phyloP scores from a whole-genome alignment of 805 yeast genomes.

The Candida adriatica region DNA sequence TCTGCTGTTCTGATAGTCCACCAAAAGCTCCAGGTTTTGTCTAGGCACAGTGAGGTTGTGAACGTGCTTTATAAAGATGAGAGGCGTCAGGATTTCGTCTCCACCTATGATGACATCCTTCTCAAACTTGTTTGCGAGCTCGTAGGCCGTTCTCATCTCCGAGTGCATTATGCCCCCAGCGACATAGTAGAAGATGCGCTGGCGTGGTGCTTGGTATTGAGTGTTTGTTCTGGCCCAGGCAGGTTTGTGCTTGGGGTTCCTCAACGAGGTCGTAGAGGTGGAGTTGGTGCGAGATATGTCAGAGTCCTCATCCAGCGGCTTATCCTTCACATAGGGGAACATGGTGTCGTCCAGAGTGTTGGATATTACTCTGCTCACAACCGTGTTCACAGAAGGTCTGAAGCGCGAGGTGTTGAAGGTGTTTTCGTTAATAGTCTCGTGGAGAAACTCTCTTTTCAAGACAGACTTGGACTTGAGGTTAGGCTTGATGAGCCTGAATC shows the following conservation, averaged over 20 bases:
- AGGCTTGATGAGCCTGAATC: conserved; percentile 46
- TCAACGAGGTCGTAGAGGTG: conserved; percentile 42
- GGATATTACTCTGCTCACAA: conserved; percentile 43
- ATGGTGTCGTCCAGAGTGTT: conserved; percentile 47
- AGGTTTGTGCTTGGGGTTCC: conserved; percentile 68
- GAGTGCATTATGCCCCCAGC: conserved; percentile 88
- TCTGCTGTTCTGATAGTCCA: conserved; percentile 27
- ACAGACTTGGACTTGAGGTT: conserved; percentile 33
- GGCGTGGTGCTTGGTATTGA: conserved; percentile 38
- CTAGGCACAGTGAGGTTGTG: conserved; percentile 31
- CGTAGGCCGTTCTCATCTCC: conserved; percentile 72
- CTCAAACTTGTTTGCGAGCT: conserved; percentile 51
- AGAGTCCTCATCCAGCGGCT: conserved; percentile 46
- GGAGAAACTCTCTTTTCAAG: conserved; percentile 44
- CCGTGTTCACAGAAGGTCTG: conserved; percentile 60
- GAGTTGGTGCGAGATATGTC: conserved; percentile 26
- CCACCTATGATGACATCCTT: conserved; percentile 80
- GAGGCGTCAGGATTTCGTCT: conserved; percentile 61
- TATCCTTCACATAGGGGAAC: conserved; percentile 73
- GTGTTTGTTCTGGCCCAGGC: conserved; percentile 58
- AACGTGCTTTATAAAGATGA: conserved; percentile 31
- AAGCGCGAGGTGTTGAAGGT: conserved; percentile 62
- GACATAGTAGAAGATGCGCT: conserved; percentile 69
- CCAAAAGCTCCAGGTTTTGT: conserved; percentile 34
- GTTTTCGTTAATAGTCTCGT: conserved; percentile 38